A percentile compares a stretch with the other conserved stretches of the same genome.
Conservation (phyloP, 768 basidiomycete species). For the Paxillus rubicundulus region DNA sequence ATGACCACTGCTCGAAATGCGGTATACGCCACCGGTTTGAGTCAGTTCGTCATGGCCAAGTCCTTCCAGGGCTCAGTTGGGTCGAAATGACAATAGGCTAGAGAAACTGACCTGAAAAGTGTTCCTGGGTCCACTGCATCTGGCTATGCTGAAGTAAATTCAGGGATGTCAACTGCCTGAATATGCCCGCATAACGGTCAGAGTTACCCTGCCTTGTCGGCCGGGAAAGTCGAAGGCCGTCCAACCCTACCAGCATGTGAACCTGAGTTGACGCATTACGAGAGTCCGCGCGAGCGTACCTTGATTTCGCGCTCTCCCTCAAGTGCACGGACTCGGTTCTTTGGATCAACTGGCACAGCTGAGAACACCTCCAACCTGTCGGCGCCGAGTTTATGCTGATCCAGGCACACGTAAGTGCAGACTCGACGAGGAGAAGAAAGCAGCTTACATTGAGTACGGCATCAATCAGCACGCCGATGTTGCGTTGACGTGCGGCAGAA, state of each 20-base stretch:
- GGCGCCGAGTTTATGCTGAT: constrained; percentile 80
- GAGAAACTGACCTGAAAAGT: constrained; percentile 65
- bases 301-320: constrained; percentile 65
- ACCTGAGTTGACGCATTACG: not conserved
- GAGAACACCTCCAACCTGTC: constrained; percentile 69
- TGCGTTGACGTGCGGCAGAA: constrained; percentile 59
- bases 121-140: constrained; percentile 71
- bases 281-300: constrained; percentile 37
- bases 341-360: constrained; percentile 67
- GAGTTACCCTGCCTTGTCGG: constrained; percentile 61
- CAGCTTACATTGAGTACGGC: constrained; percentile 80
- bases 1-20: constrained; percentile 62
- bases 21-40: constrained; percentile 62
- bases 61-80: constrained; percentile 40
- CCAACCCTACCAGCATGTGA: constrained; percentile 56
- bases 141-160: constrained; percentile 55
- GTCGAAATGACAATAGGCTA: not conserved
- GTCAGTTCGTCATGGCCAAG: constrained; percentile 82
- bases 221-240: constrained; percentile 86
- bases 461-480: constrained; percentile 78
- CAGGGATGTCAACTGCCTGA: not conserved
- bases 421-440: not conserved
- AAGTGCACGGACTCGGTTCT: constrained; percentile 61
- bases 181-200: constrained; percentile 12
- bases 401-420: constrained; percentile 6